Conservation (phyloP, 768 basidiomycete genomes). For the Leucogyrophana mollusca region DNA sequence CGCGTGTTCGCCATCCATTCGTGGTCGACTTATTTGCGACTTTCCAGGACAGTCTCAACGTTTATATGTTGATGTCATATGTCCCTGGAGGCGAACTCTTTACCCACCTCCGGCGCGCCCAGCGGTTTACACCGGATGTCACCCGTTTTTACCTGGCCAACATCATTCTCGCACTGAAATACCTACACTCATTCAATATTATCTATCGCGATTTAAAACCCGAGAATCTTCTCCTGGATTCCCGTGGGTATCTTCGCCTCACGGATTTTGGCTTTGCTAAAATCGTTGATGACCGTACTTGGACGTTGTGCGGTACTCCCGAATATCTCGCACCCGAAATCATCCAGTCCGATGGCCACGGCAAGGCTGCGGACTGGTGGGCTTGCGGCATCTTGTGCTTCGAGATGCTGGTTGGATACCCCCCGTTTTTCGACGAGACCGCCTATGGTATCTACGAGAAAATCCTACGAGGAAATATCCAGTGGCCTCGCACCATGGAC, state of each 20-base stretch:
- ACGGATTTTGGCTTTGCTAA: constrained; percentile 99
- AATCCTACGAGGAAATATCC: constrained; percentile 83
- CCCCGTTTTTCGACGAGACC: constrained; percentile 98
- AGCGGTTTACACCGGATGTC: constrained; percentile 94
- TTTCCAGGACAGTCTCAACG: constrained; percentile 93
- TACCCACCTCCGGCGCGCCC: constrained; percentile 91
- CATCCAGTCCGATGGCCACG: constrained; percentile 96
- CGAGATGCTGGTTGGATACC: constrained; percentile 98
- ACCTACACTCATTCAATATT: constrained; percentile 94
- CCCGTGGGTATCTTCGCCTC: constrained; percentile 88
- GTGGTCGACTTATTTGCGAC: constrained; percentile 95
- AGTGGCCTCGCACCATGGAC: constrained; percentile 92
- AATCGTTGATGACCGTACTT: constrained; percentile 95
- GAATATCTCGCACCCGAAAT: constrained; percentile 99
- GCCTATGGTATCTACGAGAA: constrained; percentile 98
- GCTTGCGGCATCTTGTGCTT: constrained; percentile 96
- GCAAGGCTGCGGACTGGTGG: constrained; percentile 99
- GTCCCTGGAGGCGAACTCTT: constrained; percentile 97
- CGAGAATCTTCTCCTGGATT: constrained; percentile 95
- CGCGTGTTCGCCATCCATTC: constrained; percentile 90
- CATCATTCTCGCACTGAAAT: constrained; percentile 92
- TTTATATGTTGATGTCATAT: constrained; percentile 98
- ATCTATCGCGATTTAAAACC: constrained; percentile 99
- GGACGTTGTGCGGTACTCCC: constrained; percentile 95
- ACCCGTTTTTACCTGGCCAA: constrained; percentile 97